phyloP scores from a whole-genome alignment of 805 yeast species.

The Priceomyces haplophilus region DNA sequence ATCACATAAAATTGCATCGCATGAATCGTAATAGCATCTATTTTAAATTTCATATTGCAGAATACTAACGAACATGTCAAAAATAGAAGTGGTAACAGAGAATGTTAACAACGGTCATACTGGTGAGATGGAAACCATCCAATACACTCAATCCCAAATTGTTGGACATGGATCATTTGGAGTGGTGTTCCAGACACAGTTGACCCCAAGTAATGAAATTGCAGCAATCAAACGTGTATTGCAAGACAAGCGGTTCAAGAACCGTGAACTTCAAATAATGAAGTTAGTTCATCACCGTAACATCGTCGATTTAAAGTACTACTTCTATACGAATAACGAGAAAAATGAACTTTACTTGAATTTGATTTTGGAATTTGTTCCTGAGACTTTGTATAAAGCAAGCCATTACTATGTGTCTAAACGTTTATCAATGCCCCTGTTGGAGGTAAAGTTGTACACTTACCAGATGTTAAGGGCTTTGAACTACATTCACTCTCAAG shows the following conservation, averaged over 20 bases:
- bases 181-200: constrained; percentile 85
- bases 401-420: constrained; percentile 76
- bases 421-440: constrained; percentile 76
- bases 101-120: constrained; percentile 70
- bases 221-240: constrained; percentile 96
- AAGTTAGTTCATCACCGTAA: constrained; percentile 81
- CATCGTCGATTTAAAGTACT: constrained; percentile 83
- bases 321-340: constrained; percentile 72
- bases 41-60: not conserved
- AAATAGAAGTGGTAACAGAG: constrained; percentile 53
- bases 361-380: constrained; percentile 85
- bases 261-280: constrained; percentile 95
- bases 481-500: constrained; percentile 71
- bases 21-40: not conserved
- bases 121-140: constrained; percentile 58
- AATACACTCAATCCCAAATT: constrained; percentile 80
- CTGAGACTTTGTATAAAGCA: constrained; percentile 94
- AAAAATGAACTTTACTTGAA: constrained; percentile 81
- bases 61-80: constrained; percentile 39
- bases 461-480: constrained; percentile 73
- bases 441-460: constrained; percentile 85
- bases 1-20: not conserved
- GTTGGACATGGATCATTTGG: constrained; percentile 99
- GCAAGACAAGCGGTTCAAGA: constrained; percentile 91
- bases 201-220: constrained; percentile 68